phyloP scores from a whole-genome alignment of 768 basidiomycete species.

The Kwoniella bestiolae region DNA sequence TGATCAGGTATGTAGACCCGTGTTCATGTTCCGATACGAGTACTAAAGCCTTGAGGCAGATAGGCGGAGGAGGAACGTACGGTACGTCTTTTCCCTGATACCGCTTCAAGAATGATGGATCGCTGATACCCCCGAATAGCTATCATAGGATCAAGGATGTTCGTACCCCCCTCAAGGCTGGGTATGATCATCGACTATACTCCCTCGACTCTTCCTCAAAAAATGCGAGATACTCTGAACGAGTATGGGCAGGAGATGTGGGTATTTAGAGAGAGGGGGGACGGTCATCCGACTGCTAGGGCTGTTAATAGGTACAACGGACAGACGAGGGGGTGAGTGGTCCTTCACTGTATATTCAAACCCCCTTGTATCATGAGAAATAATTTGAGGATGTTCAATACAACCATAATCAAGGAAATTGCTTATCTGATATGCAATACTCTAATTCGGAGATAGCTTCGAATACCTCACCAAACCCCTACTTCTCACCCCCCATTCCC shows the following conservation, averaged over 20 bases:
- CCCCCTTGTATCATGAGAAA: neutral
- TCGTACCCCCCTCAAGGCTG: constrained; percentile 30
- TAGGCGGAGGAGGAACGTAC: constrained; percentile 46
- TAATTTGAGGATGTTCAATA: neutral
- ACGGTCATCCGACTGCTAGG: constrained; percentile 35
- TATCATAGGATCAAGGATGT: constrained; percentile 43
- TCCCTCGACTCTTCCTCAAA: constrained; percentile 20
- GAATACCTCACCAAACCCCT: constrained; percentile 35
- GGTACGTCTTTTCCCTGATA: constrained; percentile 17
- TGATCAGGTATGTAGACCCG: constrained; percentile 38
- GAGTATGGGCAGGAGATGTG: constrained; percentile 39
- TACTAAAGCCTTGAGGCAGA: constrained; percentile 17
- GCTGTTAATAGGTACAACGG: constrained; percentile 39
- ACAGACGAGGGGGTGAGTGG: constrained; percentile 23
- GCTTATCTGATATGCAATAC: too few relatives aligned
- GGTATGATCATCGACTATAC: constrained; percentile 45
- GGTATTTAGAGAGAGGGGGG: constrained; percentile 23
- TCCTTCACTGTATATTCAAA: neutral
- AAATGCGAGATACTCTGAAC: constrained; percentile 19
- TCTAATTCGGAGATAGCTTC: constrained; percentile 26
- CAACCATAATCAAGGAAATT: too few relatives aligned
- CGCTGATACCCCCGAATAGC: constrained; percentile 21
- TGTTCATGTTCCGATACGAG: too few relatives aligned
- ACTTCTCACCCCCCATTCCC: constrained; percentile 25
- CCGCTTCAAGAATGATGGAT: too few relatives aligned